These are phyloP conservation scores for Melanomma pulvis-pyrius DNA, from an alignment of 495 filamentous ascomycete species.

Conservation along the genomic window DNA sequence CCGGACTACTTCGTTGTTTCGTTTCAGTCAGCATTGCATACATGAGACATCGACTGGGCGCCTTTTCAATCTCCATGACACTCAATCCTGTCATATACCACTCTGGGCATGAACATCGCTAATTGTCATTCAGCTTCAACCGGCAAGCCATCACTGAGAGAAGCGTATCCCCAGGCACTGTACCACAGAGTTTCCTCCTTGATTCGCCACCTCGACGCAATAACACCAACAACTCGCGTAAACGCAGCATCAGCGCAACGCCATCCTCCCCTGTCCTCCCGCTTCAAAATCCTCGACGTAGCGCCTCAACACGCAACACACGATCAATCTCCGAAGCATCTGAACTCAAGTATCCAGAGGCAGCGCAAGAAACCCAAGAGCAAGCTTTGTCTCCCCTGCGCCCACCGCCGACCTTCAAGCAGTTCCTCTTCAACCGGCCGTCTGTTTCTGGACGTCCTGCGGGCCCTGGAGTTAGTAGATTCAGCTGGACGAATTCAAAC, in stretches of 20 bases:
- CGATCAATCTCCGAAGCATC: conserved; percentile 25
- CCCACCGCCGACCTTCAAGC: conserved; percentile 35
- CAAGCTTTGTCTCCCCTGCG: conserved; percentile 13
- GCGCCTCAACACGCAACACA: conserved; percentile 27
- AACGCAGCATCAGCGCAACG: conserved; percentile 26
- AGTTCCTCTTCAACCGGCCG: conserved; percentile 33
- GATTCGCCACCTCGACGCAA: conserved; percentile 31
- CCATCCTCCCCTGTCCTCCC: conserved; percentile 31
- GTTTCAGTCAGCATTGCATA: conserved; percentile 20
- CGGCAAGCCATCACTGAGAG: conserved; percentile 11
- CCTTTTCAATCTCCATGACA: conserved; percentile 13
- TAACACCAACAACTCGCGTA: conserved; percentile 6
- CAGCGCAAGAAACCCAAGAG: neutral
- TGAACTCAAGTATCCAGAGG: conserved; percentile 26
- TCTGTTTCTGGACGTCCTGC: conserved; percentile 6
- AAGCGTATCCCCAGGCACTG: conserved; percentile 3
- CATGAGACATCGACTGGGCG: conserved; percentile 2
- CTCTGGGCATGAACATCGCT: neutral
- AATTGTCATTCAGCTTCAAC: conserved; percentile 9
- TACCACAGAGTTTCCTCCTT: conserved; percentile 30
- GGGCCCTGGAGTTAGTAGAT: conserved; percentile 26
- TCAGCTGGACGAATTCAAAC: conserved; percentile 41
- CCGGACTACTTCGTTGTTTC: conserved; percentile 5
- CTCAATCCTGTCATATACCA: neutral
- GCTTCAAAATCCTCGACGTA: conserved; percentile 24